Evolutionary conservation across 108 stramenopile species (phyloP), one percentile per base, ranked within the genome.

Genomic region (Cyclostephanos invisitatus): DNA sequence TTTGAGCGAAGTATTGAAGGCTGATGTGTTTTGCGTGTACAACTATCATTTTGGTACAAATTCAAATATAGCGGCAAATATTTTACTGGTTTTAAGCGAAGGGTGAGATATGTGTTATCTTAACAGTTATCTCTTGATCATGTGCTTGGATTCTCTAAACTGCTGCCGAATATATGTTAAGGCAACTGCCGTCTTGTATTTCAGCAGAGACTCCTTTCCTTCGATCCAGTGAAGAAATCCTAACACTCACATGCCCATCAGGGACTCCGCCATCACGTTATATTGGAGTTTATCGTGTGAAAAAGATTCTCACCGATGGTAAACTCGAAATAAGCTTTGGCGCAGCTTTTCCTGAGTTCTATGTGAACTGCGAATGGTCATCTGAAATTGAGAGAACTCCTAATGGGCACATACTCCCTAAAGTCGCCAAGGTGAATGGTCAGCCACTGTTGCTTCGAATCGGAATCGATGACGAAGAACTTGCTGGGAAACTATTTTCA

Each of bases 31-130:
- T 72, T 58, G 50, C 42, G 64, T 78, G 3, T 78, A 66, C 50
- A 78, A 78, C 51, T 36, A 20, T 32, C 25, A 72, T 51, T 72
- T 72, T 54, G 77, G 77, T 0, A 59, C 64, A 2, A 78, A 78
- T 47, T 44, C 62, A 58, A 78, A 32, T 17, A 71, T 78, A 61
- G 77, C 77, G 9, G 70, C 69, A 5, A 71, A 71, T n/a, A 78
- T 78, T 64, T 36, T 78, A 32, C 11, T 71, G 38, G 65, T 35
- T 25, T 32, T 78, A 40, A 55, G 77, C 21, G 60, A 68, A 63
- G 64, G 50, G 74, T 75, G 28, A 67, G 74, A 24, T 59, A 49
- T 17, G 7, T 14, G 6, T 14, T 53, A 8, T 8, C 5, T 40
- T 29, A 15, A 60, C 7, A 60, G 15, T 27, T 6, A 29, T 1